phyloP scores from a whole-genome alignment of 768 basidiomycete species.

The Leccinum longicurvipes region DNA sequence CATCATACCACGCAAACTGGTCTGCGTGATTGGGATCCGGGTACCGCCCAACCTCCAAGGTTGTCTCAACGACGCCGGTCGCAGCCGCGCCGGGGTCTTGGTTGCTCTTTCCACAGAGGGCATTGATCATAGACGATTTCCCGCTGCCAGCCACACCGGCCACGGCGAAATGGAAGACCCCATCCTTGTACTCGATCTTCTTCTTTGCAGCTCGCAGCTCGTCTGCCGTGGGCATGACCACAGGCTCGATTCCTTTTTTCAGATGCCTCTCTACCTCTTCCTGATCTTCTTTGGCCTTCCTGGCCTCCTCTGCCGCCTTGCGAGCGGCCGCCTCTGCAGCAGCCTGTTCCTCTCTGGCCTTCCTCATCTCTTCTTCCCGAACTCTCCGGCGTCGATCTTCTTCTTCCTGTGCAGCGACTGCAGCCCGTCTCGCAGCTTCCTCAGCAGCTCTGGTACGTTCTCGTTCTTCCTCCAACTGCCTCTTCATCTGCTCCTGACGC shows the following conservation, averaged over 20 bases:
- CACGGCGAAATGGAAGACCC: conserved; percentile 29
- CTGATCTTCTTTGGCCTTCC: conserved; percentile 16
- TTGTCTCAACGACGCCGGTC: conserved; percentile 35
- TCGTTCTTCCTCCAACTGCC: conserved; percentile 23
- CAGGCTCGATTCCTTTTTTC: conserved; percentile 28
- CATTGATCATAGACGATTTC: conserved; percentile 32
- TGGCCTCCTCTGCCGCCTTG: conserved; percentile 21
- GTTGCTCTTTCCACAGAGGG: conserved; percentile 31
- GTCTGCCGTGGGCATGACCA: conserved; percentile 27
- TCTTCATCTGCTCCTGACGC: conserved; percentile 15
- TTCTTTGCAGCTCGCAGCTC: conserved; percentile 26
- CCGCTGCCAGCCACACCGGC: conserved; percentile 31
- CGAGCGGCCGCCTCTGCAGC: conserved; percentile 27
- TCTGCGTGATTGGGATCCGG: conserved; percentile 21
- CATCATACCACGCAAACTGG: conserved; percentile 36
- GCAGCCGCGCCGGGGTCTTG: conserved; percentile 27
- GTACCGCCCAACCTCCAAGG: conserved; percentile 29
- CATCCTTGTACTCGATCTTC: conserved; percentile 27
- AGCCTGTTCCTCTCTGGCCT: conserved; percentile 11
- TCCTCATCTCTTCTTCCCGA: conserved; percentile 19
- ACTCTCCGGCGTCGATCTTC: conserved; percentile 21
- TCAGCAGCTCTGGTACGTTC: conserved; percentile 14
- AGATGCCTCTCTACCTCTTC: conserved; percentile 23
- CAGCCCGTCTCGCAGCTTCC: conserved; percentile 24
- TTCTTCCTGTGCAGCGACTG: conserved; percentile 23